Conservation (phyloP, 1,284 basidiomycete genomes). For the Tremellales sp. region DNA sequence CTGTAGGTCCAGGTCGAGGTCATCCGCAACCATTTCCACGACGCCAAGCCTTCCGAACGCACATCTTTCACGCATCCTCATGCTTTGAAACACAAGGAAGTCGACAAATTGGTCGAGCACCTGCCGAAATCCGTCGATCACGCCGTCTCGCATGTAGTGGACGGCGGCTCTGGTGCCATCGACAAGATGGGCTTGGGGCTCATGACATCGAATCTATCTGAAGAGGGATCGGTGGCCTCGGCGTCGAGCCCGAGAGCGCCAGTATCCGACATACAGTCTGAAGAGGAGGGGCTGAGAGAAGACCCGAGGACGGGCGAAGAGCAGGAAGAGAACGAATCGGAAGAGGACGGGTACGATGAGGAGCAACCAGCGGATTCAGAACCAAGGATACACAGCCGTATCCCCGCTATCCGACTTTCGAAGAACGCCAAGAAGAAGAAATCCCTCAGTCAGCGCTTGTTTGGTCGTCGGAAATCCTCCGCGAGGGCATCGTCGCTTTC, state of each 20-base stretch:
- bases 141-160: slow-evolving; percentile 25
- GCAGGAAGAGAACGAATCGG: slow-evolving; percentile 11
- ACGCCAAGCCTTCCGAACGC: slow-evolving; percentile 19
- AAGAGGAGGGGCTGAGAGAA: slow-evolving; percentile 1
- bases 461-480: slow-evolving; percentile 6
- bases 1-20: slow-evolving; percentile 67
- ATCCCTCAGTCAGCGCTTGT: slow-evolving; percentile 9
- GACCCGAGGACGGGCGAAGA: slow-evolving; percentile 8
- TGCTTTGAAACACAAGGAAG: slow-evolving; percentile 27
- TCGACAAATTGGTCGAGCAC: slow-evolving; percentile 14
- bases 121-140: slow-evolving; percentile 26
- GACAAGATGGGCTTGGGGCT: slow-evolving; percentile 28
- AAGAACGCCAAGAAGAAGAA: slow-evolving; percentile 6
- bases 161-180: slow-evolving; percentile 26
- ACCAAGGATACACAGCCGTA: not conserved
- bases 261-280: not conserved
- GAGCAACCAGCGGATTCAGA: slow-evolving; percentile 8
- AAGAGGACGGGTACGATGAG: slow-evolving; percentile 11
- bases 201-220: slow-evolving; percentile 8
- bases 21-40: slow-evolving; percentile 50
- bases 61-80: slow-evolving; percentile 35
- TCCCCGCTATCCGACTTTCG: slow-evolving; percentile 5
- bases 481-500: not conserved
- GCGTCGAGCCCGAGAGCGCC: not conserved
- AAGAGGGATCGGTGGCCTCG: not conserved